Evolutionary conservation across 2,329 filamentous ascomycete genomes (phyloP), one percentile per base, ranked within the genome.

Genomic region (Lachnum nothofagi): DNA sequence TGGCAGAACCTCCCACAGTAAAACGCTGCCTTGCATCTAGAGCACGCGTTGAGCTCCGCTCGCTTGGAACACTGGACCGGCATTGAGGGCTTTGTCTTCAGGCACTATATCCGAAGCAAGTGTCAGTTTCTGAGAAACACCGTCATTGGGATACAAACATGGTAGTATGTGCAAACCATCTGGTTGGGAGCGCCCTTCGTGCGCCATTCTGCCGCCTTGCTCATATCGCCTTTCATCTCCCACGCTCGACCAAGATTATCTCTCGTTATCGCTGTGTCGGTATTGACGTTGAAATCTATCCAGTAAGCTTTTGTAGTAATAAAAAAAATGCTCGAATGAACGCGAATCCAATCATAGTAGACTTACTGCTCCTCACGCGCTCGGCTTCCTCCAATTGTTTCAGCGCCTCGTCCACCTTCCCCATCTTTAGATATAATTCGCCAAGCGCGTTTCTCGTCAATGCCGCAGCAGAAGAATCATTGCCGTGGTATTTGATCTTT

Each of bases 401-500:
- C 16, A 40, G 34, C 5, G 44, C 44, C 6, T 46, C 44, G n/a
- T 46, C 44, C 9, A 46, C 23, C 38, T 25, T 24, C 2, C 37
- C 35, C 9, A 46, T 35, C 37, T 40, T 40, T 6, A 31, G n/a
- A 22, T 40, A 40, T 12, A 34, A 17, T 6, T 24, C 23, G 5
- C 44, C 44, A 2, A 46, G 14, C 6, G n/a, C 24, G 8, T 41
- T 46, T 17, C 27, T 16, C 7, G 44, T 22, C 3, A 42, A 3
- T 5, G 37, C 37, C 3, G 29, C 17, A 10, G 3, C 2, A 7
- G 34, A 17, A 5, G 23, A 8, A 12, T 41, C 6, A 19, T 17
- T 14, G 16, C 27, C 20, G 33, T 5, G 9, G 17, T 10, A 19
- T 2, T 2, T 3, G 29, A 44, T 34, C 27, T 35, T 24, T 5